Conservation (phyloP, 495 filamentous ascomycete species). For the Bacidia rubella region DNA sequence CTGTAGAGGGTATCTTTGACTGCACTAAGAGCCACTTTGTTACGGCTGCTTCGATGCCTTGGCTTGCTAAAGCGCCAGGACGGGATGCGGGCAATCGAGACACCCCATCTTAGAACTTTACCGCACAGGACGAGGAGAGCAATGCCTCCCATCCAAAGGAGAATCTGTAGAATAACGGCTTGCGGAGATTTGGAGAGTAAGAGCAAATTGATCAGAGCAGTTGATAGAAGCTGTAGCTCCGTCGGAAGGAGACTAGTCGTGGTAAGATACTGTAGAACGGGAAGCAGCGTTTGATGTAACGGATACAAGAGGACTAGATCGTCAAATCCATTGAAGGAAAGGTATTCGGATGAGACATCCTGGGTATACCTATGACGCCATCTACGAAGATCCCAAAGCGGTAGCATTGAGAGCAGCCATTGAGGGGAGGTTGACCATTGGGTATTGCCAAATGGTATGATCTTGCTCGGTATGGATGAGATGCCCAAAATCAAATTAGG, state of each 20-base stretch:
- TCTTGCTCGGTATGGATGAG: slow-evolving; percentile 55
- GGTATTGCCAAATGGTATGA: slow-evolving; percentile 48
- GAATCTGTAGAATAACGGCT: slow-evolving; percentile 61
- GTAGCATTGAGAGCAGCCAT: slow-evolving; percentile 58
- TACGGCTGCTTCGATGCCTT: neutral
- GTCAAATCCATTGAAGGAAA: slow-evolving; percentile 34
- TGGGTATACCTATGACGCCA: neutral
- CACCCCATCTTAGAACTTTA: slow-evolving; percentile 71
- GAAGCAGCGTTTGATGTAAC: slow-evolving; percentile 69
- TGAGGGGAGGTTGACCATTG: slow-evolving; percentile 49
- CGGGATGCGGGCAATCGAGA: slow-evolving; percentile 74
- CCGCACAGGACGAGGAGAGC: slow-evolving; percentile 58
- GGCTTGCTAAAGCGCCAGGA: slow-evolving; percentile 64
- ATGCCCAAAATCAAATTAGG: slow-evolving; percentile 73
- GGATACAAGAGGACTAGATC: slow-evolving; percentile 60
- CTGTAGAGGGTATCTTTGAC: neutral
- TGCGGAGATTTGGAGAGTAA: slow-evolving; percentile 72
- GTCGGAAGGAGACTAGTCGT: slow-evolving; percentile 75
- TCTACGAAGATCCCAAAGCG: slow-evolving; percentile 23
- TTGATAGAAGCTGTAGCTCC: slow-evolving; percentile 76
- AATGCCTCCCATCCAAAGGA: slow-evolving; percentile 82
- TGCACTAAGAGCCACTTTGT: neutral
- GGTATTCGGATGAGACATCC: too few species aligned
- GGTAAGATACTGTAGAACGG: slow-evolving; percentile 61
- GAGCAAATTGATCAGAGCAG: slow-evolving; percentile 68